These are phyloP conservation scores for Suillus ampliporus DNA, from an alignment of 768 basidiomycete genomes.

Conservation along the genomic window DNA sequence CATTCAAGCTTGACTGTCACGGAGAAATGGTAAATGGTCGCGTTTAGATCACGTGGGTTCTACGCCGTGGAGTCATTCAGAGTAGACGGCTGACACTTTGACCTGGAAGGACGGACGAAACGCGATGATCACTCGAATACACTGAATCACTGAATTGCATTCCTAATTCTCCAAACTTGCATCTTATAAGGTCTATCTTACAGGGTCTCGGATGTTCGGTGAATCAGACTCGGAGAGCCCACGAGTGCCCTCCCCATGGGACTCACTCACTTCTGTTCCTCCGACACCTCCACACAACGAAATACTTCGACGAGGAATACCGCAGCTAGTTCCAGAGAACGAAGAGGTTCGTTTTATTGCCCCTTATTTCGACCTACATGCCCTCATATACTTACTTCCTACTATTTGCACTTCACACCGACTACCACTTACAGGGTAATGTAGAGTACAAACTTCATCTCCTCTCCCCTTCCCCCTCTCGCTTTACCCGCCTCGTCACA, in stretches of 20 bases:
- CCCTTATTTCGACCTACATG: neutral
- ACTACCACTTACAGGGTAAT: constrained; percentile 60
- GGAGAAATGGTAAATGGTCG: no score
- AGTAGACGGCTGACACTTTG: neutral
- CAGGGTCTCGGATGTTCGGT: constrained; percentile 64
- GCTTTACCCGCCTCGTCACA: constrained; percentile 85
- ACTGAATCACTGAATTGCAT: constrained; percentile 13
- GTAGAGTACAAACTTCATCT: constrained; percentile 96
- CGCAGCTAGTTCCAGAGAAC: constrained; percentile 75
- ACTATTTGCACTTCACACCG: neutral
- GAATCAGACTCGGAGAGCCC: constrained; percentile 84
- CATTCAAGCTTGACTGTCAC: no score
- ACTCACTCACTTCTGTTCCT: constrained; percentile 67
- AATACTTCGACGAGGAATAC: constrained; percentile 46
- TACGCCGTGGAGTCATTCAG: neutral
- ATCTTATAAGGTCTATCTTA: neutral
- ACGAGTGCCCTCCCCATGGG: constrained; percentile 84
- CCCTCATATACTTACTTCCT: neutral
- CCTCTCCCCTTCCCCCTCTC: constrained; percentile 73
- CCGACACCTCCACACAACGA: constrained; percentile 42
- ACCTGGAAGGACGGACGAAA: neutral
- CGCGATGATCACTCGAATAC: constrained; percentile 67
- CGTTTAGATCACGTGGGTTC: neutral
- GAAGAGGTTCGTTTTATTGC: constrained; percentile 53
- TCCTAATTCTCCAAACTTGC: neutral